Base-by-base conservation (phyloP, 768 basidiomycete genomes). In the Kwoniella sp. region DNA sequence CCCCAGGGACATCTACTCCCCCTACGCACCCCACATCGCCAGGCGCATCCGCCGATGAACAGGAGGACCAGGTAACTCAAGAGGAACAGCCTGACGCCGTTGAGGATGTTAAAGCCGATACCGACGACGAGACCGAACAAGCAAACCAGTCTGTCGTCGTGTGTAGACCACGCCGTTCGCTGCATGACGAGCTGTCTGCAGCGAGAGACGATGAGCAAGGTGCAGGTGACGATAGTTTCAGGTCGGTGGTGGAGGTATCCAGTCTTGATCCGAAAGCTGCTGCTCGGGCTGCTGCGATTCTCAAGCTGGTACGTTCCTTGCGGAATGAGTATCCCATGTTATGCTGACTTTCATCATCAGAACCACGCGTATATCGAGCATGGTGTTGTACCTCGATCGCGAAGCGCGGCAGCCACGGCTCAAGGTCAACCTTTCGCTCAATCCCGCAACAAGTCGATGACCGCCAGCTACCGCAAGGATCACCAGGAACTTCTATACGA, bases 201-300 rank as follows among this genome's bases (percentile, higher is more conserved):
- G 38, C 17, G 26, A 50, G 41, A 5, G 45, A 22, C 19, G 40
- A 51, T 8, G 45, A 25, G 10, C 32, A 56, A 11, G 63, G 62
- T 17, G 63, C 42, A 23, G 57, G 45, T 1, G 50, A 67, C 29
- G 55, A 55, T 3, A 60, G 50, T 26, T 46, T 62, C 33, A 73
- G 77, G 12, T 80, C 80, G n/a, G 76, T 92, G 5, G 83, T 95
- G 58, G 85, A 87, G 76, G 87, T 93, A 56, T 84, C 84, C 2
- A 89, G 87, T 53, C 81, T 82, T 19, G 87, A 93, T 71, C 87
- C 91, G 2, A 79, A 80, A 53, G 88, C 88, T 15, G 91, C 91
- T 39, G 91, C 90, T 2, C 78, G 88, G 41, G 91, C 90, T n/a
- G 90, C 88, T 28, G 91, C 91, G 0, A 91, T 95, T 53, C 77